Evolutionary conservation across 2,329 filamentous ascomycete genomes (phyloP).

Genomic region (Arthroderma sp.): DNA sequence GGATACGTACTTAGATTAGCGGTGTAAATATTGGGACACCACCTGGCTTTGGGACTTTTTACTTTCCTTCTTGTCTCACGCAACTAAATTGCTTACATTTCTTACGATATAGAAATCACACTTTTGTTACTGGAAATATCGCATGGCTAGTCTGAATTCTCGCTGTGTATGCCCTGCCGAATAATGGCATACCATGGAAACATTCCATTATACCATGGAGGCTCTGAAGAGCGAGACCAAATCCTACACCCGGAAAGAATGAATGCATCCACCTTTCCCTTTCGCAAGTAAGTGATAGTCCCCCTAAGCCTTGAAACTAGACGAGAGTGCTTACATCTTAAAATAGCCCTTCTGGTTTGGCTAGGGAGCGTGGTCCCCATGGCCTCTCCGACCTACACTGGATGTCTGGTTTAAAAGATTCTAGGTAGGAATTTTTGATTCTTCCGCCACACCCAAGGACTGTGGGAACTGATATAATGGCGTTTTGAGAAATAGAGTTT

Average conservation of each 20-base stretch:
- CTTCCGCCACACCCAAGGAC: neutral
- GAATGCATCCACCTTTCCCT: slow-evolving; percentile 9
- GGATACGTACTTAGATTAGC: slow-evolving; percentile 1
- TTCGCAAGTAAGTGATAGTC: slow-evolving; percentile 10
- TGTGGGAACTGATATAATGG: slow-evolving; percentile 1
- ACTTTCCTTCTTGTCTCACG: too few species aligned
- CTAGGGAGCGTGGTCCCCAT: slow-evolving; percentile 1
- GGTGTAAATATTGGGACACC: slow-evolving; percentile 2
- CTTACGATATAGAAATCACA: neutral
- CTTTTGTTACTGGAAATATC: slow-evolving; percentile 1
- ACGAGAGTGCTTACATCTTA: neutral
- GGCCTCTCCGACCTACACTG: slow-evolving; percentile 1
- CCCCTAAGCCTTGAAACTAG: neutral
- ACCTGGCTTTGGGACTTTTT: slow-evolving; percentile 1
- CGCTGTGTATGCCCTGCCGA: slow-evolving; percentile 3
- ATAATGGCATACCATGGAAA: slow-evolving; percentile 10
- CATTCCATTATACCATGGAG: slow-evolving; percentile 7
- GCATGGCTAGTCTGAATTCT: slow-evolving; percentile 1
- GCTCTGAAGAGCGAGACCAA: slow-evolving; percentile 5
- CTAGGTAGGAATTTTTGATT: slow-evolving; percentile 1
- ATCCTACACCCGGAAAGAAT: slow-evolving; percentile 7
- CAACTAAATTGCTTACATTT: too few species aligned
- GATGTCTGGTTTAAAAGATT: neutral
- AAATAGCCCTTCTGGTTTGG: slow-evolving; percentile 1
- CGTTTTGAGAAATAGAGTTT: slow-evolving; percentile 5